A percentile compares a stretch with the other conserved stretches of the same genome.
These are phyloP conservation scores for Tylopilus vinaceipallidus DNA, from an alignment of 768 basidiomycete genomes.

Conservation along the genomic window DNA sequence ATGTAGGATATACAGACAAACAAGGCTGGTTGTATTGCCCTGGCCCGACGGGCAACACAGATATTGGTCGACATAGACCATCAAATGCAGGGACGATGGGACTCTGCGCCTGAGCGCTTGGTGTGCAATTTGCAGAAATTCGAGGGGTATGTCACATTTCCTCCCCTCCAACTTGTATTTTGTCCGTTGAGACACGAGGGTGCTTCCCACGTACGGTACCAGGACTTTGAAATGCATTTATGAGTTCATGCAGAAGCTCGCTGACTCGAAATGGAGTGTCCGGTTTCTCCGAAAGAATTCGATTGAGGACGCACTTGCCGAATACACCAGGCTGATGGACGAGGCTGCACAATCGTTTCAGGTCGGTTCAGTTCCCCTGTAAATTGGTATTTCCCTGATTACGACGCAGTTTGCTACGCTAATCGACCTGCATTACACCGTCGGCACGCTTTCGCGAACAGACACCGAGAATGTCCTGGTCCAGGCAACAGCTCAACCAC, in stretches of 20 bases:
- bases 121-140: conserved; percentile 41
- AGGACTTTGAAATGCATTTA: conserved; percentile 41
- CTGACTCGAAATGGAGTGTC: conserved; percentile 40
- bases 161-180: background rate
- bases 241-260: conserved; percentile 39
- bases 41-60: conserved; percentile 41
- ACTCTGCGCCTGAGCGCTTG: conserved; percentile 40
- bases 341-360: conserved; percentile 49
- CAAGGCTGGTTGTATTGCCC: conserved; percentile 37
- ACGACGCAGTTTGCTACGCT: conserved; percentile 41
- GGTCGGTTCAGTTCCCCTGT: conserved; percentile 21
- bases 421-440: conserved; percentile 45
- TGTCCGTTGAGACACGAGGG: background rate
- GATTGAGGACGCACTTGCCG: conserved; percentile 39
- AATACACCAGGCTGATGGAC: conserved; percentile 36
- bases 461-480: background rate
- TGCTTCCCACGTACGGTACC: too few species aligned
- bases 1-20: conserved; percentile 35
- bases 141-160: conserved; percentile 33
- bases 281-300: conserved; percentile 40
- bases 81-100: conserved; percentile 45
- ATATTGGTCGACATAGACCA: conserved; percentile 43
- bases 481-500: background rate
- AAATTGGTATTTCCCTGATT: background rate
- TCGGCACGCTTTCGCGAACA: conserved; percentile 24